A percentile compares a stretch with the other conserved stretches of the same genome.
These are phyloP conservation scores for Ampelomyces quisqualis DNA, from an alignment of 2,329 filamentous ascomycete genomes.

Conservation along the genomic window DNA sequence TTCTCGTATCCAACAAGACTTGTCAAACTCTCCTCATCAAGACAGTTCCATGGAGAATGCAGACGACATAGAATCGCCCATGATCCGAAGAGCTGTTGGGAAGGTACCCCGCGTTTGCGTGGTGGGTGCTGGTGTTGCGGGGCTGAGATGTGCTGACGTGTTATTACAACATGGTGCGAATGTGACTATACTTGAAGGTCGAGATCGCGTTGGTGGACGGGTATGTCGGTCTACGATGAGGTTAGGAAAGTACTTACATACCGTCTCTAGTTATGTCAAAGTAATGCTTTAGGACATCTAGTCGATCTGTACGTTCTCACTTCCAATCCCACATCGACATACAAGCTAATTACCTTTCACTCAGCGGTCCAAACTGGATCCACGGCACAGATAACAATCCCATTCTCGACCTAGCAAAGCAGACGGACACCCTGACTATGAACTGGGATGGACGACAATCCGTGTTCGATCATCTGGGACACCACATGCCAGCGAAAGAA, in stretches of 20 bases:
- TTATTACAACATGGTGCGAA: slow-evolving; percentile 64
- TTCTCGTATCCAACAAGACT: slow-evolving; percentile 39
- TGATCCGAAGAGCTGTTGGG: slow-evolving; percentile 36
- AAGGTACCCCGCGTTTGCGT: slow-evolving; percentile 60
- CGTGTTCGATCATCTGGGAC: slow-evolving; percentile 60
- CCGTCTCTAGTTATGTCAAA: slow-evolving; percentile 51
- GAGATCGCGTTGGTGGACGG: slow-evolving; percentile 66
- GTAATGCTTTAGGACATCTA: slow-evolving; percentile 49
- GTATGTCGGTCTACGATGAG: slow-evolving; percentile 41
- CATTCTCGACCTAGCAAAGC: slow-evolving; percentile 64
- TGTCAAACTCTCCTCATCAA: slow-evolving; percentile 34
- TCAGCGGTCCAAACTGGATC: slow-evolving; percentile 78
- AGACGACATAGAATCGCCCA: slow-evolving; percentile 18
- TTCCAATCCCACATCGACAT: background rate
- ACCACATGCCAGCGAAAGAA: slow-evolving; percentile 49
- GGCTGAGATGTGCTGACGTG: slow-evolving; percentile 69
- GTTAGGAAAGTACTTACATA: slow-evolving; percentile 8
- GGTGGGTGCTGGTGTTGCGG: slow-evolving; percentile 70
- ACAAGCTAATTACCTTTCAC: slow-evolving; percentile 6
- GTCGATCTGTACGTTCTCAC: slow-evolving; percentile 57
- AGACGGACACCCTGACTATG: slow-evolving; percentile 58
- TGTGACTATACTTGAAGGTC: slow-evolving; percentile 69
- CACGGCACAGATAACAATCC: slow-evolving; percentile 72
- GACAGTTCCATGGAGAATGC: slow-evolving; percentile 20
- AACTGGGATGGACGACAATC: slow-evolving; percentile 57